Evolutionary conservation across 2,329 filamentous ascomycete species (phyloP).

Genomic region (Clathrospora elynae): DNA sequence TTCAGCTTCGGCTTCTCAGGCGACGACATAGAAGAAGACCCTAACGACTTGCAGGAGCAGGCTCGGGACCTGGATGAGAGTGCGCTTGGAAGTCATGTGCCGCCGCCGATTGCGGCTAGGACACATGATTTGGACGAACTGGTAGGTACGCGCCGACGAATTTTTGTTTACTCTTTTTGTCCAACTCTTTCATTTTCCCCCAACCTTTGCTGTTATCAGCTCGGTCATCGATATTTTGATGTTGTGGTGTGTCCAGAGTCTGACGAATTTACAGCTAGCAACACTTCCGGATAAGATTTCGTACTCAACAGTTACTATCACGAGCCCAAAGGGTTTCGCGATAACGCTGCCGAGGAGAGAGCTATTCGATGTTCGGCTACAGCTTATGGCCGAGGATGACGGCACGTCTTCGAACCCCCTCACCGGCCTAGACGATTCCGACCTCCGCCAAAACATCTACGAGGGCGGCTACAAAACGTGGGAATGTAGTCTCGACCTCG

Average conservation of each 20-base stretch:
- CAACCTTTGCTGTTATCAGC: too few relatives aligned
- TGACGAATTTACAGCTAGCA: constrained; percentile 51
- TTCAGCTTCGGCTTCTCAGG: constrained; percentile 65
- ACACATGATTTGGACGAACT: constrained; percentile 55
- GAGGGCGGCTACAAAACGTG: constrained; percentile 89
- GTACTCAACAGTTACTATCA: constrained; percentile 66
- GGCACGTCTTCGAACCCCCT: constrained; percentile 35
- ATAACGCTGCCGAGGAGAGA: constrained; percentile 72
- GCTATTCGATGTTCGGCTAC: constrained; percentile 79
- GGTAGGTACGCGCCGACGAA: constrained; percentile 46
- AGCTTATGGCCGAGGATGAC: constrained; percentile 74
- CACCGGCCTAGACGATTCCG: constrained; percentile 57
- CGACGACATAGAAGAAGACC: constrained; percentile 62
- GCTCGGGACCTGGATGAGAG: constrained; percentile 3
- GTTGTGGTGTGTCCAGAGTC: not conserved
- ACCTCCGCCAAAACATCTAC: constrained; percentile 81
- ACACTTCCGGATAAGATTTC: constrained; percentile 74
- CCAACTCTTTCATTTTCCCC: not conserved
- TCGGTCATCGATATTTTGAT: not conserved
- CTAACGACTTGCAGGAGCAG: constrained; percentile 39
- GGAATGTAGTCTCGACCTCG: constrained; percentile 83
- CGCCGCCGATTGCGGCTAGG: constrained; percentile 45
- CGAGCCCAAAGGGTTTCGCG: constrained; percentile 61
- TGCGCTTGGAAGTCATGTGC: constrained; percentile 20
- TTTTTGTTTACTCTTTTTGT: too few relatives aligned